A percentile compares a stretch with the other conserved stretches of the same genome.
phyloP scores from a whole-genome alignment of 352 stramenopile genomes.

The Globisporangium nunn region DNA sequence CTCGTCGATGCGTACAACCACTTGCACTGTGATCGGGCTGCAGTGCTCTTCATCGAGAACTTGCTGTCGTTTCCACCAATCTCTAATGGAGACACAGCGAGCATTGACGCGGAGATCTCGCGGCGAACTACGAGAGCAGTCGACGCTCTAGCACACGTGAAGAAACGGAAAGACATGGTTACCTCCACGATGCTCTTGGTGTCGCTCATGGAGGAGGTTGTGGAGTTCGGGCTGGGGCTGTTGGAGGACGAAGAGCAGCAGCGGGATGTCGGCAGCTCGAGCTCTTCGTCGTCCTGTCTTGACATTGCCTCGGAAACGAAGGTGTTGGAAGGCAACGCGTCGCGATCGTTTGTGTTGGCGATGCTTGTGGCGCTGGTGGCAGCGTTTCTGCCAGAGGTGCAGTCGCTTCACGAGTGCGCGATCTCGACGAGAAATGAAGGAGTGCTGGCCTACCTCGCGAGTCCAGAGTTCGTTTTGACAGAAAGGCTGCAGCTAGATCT shows the following conservation, averaged over 20 bases:
- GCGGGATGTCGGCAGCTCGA: not conserved
- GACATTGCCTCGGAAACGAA: not conserved
- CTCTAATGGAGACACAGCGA: not conserved
- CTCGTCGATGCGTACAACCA: constrained; percentile 58
- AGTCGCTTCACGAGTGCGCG: constrained; percentile 15
- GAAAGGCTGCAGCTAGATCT: constrained; percentile 31
- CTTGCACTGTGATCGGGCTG: constrained; percentile 38
- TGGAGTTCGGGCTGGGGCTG: constrained; percentile 34
- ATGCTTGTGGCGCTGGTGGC: constrained; percentile 31
- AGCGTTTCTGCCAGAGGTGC: constrained; percentile 22
- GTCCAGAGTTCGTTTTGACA: constrained; percentile 22
- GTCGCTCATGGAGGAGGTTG: constrained; percentile 45
- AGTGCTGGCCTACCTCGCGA: constrained; percentile 17
- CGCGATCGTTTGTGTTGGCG: constrained; percentile 21
- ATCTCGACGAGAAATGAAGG: constrained; percentile 13
- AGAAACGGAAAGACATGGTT: constrained; percentile 20
- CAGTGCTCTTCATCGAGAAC: constrained; percentile 59
- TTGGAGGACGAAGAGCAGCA: constrained; percentile 33
- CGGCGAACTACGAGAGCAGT: constrained; percentile 14
- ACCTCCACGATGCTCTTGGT: constrained; percentile 22
- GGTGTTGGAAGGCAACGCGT: constrained; percentile 2
- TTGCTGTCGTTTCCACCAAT: constrained; percentile 24
- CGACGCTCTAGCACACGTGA: constrained; percentile 33
- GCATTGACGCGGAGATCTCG: constrained; percentile 9
- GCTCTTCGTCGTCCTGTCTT: not conserved